phyloP scores from a whole-genome alignment of 2,329 filamentous ascomycete genomes.

The Pseudovirgaria hyperparasitica region DNA sequence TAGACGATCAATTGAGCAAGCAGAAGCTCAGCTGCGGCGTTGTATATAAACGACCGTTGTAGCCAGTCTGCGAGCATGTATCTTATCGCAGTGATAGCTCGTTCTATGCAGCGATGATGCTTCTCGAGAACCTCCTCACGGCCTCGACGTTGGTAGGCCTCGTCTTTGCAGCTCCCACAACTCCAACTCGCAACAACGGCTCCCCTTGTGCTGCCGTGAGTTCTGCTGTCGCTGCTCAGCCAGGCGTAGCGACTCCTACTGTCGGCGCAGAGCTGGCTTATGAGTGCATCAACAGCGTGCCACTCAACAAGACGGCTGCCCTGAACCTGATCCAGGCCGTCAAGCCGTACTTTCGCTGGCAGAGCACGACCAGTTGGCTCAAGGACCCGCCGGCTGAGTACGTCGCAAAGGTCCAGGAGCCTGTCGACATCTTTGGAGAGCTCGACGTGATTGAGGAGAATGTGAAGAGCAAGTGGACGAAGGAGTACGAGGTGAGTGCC shows the following conservation, averaged over 20 bases:
- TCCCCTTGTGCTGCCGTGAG: constrained; percentile 6
- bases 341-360: constrained; percentile 33
- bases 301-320: constrained; percentile 29
- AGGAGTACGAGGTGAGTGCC: constrained; percentile 22
- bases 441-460: constrained; percentile 26
- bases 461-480: constrained; percentile 23
- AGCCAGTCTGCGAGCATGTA: too few relatives aligned
- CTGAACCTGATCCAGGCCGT: constrained; percentile 26
- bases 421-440: constrained; percentile 30
- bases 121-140: too few relatives aligned
- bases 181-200: constrained; percentile 2
- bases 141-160: too few relatives aligned
- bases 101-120: too few relatives aligned
- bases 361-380: constrained; percentile 31
- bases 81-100: too few relatives aligned
- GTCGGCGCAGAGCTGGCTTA: constrained; percentile 32
- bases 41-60: too few relatives aligned
- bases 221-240: constrained; percentile 3
- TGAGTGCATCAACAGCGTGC: constrained; percentile 31
- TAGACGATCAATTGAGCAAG: too few relatives aligned
- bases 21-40: too few relatives aligned
- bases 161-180: background rate
- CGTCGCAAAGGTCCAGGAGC: constrained; percentile 29
- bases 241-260: constrained; percentile 12
- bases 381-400: constrained; percentile 34